Evolutionary conservation across 257 asterid species (phyloP).

Genomic region (Primulina eburnea): DNA sequence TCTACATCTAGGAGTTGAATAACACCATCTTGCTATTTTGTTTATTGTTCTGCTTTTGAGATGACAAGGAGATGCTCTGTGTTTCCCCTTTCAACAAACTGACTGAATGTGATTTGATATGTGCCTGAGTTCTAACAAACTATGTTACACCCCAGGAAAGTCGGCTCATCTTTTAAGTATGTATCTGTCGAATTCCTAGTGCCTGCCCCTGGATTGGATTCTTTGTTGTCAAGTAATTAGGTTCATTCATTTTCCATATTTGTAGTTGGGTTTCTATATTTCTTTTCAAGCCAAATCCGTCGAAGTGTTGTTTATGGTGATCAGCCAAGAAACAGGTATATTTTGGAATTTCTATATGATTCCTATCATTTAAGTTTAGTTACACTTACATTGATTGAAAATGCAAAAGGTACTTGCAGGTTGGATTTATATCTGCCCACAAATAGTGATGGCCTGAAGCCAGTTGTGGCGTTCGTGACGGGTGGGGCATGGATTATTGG

Average conservation of each 20-base stretch:
- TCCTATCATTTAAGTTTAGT: conserved; percentile 7
- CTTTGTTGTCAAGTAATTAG: no score
- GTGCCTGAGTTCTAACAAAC: no score
- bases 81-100: no score
- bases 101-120: no score
- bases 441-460: conserved; percentile 53
- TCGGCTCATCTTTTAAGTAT: no score
- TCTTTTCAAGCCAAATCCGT: conserved; percentile 72
- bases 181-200: no score
- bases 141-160: no score
- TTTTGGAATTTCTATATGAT: not conserved
- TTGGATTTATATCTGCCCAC: conserved; percentile 86
- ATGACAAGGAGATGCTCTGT: no score
- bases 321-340: conserved; percentile 88
- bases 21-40: no score
- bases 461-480: conserved; percentile 89
- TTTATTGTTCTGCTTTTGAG: no score
- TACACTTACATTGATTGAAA: conserved; percentile 12
- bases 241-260: conserved; percentile 21
- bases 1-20: no score
- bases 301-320: conserved; percentile 85
- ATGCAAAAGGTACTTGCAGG: conserved; percentile 43
- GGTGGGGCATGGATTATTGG: conserved; percentile 99
- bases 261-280: conserved; percentile 81
- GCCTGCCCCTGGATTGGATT: no score